Base-by-base conservation (phyloP, 2,329 filamentous ascomycete species). In the Rosellinia necatrix region DNA sequence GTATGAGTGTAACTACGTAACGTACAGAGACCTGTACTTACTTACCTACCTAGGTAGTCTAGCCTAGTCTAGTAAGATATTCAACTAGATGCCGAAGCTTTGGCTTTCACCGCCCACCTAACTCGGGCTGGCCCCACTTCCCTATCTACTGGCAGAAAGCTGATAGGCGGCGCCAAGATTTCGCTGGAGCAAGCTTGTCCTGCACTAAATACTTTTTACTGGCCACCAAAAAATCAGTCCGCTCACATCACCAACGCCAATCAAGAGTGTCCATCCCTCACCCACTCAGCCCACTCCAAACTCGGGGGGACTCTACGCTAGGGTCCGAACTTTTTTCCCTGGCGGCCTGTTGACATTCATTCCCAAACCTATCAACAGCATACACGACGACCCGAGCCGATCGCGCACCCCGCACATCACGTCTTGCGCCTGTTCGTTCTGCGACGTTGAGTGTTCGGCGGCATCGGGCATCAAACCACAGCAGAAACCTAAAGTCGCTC, bases 121-220 rank as follows among this genome's bases (percentile, higher is more conserved):
- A 43, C n/a, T 29, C n/a, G n/a, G n/a, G n/a, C n/a, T n/a, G 8
- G 25, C n/a, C 9, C 22, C 2, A 4, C n/a, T 12, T 13, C 6
- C 6, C 12, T 49, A 42, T 48, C 46, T 42, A 13, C 8, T 53
- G 50, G 37, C 37, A 52, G 42, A 35, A 17, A 41, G 35, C 27
- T 17, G 56, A 52, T 47, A 56, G 24, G 15, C 51, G 32, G 21
- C 15, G 40, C 40, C 48, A 66, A 63, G 65, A 64, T 58, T 61
- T 60, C 47, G 40, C 27, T 17, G 29, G 51, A 59, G 62, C 62
- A 48, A 64, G 40, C 38, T n/a, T 57, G 50, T 59, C 64, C 61
- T 58, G 58, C 64, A 67, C 60, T 56, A 44, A 59, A 66, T 62
- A 58, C n/a, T n/a, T n/a, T n/a, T 55, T 58, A 61, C 56, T 21